Evolutionary conservation across 1,284 basidiomycete genomes (phyloP).

Genomic region (Stygiomarasmius scandens): DNA sequence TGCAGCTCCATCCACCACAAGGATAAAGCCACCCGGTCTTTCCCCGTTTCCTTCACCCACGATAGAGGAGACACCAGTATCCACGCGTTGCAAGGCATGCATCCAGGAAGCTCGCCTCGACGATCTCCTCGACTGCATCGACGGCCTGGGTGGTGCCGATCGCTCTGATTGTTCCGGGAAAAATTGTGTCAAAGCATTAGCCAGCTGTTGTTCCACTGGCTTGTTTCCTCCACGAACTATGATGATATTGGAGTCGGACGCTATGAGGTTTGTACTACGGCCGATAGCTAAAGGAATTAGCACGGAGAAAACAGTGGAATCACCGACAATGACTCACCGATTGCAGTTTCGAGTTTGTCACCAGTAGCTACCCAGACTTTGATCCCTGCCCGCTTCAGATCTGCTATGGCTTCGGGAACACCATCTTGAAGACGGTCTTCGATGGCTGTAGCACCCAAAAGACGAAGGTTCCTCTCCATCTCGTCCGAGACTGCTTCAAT

Average conservation of each 20-base stretch:
- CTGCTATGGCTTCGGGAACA: conserved; percentile 95
- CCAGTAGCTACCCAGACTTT: conserved; percentile 99
- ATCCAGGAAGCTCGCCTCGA: conserved; percentile 20
- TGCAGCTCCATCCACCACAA: conserved; percentile 79
- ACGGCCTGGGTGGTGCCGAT: conserved; percentile 13
- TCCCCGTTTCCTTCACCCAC: conserved; percentile 70
- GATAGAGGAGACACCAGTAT: conserved; percentile 33
- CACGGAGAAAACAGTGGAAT: neutral
- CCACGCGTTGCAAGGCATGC: conserved; percentile 12
- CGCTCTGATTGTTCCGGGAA: conserved; percentile 71
- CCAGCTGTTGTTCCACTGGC: conserved; percentile 84
- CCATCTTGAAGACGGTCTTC: conserved; percentile 98
- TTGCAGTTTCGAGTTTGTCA: conserved; percentile 98
- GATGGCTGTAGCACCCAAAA: conserved; percentile 96
- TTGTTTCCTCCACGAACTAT: conserved; percentile 84
- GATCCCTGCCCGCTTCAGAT: conserved; percentile 95
- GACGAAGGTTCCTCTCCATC: conserved; percentile 81
- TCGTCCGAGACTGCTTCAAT: conserved; percentile 82
- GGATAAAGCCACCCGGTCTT: conserved; percentile 73
- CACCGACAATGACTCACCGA: conserved; percentile 56
- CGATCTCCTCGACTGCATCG: conserved; percentile 25
- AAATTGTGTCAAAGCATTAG: conserved; percentile 82
- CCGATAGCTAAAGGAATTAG: conserved; percentile 76
- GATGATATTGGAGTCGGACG: conserved; percentile 89
- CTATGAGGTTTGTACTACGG: conserved; percentile 94